Percentiles rank a stretch among this genome's conserved stretches.
Evolutionary conservation across 1,284 basidiomycete genomes (phyloP).

Genomic region (Pseudozyma tsukubaensis): DNA sequence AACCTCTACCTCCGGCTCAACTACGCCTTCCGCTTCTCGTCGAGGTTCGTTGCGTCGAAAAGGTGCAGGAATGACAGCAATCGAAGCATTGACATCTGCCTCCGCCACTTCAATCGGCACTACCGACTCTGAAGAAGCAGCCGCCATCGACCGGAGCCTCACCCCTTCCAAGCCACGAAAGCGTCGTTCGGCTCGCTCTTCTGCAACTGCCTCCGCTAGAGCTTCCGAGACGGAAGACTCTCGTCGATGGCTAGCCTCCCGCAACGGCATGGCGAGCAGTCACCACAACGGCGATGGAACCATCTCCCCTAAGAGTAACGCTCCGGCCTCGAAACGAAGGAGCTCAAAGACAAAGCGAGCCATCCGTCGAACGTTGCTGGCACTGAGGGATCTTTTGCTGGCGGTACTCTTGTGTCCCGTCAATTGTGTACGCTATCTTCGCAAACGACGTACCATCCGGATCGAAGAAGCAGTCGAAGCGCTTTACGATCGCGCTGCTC

Average conservation of each 20-base stretch:
- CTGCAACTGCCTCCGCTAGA: slow-evolving; percentile 11
- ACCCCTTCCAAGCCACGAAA: slow-evolving; percentile 17
- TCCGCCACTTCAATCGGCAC: slow-evolving; percentile 28
- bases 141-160: slow-evolving; percentile 24
- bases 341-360: slow-evolving; percentile 16
- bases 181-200: slow-evolving; percentile 18
- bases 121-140: slow-evolving; percentile 29
- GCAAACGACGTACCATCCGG: slow-evolving; percentile 11
- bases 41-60: slow-evolving; percentile 23
- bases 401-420: slow-evolving; percentile 33
- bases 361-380: slow-evolving; percentile 22
- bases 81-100: slow-evolving; percentile 9
- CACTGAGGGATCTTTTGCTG: slow-evolving; percentile 32
- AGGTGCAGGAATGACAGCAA: neutral
- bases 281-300: neutral
- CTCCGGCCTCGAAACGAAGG: neutral
- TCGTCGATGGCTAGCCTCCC: slow-evolving; percentile 14
- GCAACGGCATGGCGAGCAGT: slow-evolving; percentile 5
- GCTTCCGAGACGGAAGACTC: slow-evolving; percentile 31
- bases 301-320: neutral
- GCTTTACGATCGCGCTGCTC: slow-evolving; percentile 21
- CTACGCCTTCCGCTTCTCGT: slow-evolving; percentile 20
- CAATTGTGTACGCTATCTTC: slow-evolving; percentile 34
- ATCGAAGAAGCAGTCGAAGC: slow-evolving; percentile 28
- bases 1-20: slow-evolving; percentile 6